A percentile compares a stretch with the other conserved stretches of the same genome.
These are phyloP conservation scores for Cytospora schulzeri DNA, from an alignment of 2,329 filamentous ascomycete species.

Conservation along the genomic window DNA sequence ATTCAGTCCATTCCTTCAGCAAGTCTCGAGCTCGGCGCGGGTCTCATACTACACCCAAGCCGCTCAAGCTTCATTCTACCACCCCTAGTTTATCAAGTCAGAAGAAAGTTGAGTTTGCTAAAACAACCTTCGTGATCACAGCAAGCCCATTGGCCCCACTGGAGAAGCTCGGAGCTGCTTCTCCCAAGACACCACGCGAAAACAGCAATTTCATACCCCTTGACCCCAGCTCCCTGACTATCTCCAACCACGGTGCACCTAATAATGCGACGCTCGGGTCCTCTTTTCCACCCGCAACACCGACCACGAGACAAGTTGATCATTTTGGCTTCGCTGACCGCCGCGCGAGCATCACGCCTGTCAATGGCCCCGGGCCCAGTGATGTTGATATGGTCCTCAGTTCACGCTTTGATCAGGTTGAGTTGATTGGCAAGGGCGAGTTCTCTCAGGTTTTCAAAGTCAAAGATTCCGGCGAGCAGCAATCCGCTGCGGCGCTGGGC, in stretches of 20 bases:
- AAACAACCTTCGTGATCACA: constrained; percentile 52
- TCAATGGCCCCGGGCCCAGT: constrained; percentile 69
- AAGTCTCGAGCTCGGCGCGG: constrained; percentile 39
- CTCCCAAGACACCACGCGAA: constrained; percentile 80
- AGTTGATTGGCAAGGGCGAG: constrained; percentile 81
- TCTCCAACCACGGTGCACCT: constrained; percentile 57
- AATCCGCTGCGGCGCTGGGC: constrained; percentile 43
- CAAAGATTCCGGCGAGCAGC: constrained; percentile 39
- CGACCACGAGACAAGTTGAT: constrained; percentile 66
- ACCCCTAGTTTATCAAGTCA: constrained; percentile 35
- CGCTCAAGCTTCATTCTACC: constrained; percentile 30
- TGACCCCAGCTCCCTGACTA: constrained; percentile 81
- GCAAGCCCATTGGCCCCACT: constrained; percentile 63
- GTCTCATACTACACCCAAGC: constrained; percentile 37
- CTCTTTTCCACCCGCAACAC: constrained; percentile 73
- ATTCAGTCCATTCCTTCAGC: constrained; percentile 43
- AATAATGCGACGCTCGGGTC: constrained; percentile 22
- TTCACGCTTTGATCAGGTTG: constrained; percentile 78
- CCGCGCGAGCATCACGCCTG: constrained; percentile 65
- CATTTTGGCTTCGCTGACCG: constrained; percentile 58
- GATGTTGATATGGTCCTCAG: constrained; percentile 76
- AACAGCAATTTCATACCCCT: constrained; percentile 62
- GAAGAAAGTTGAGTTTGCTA: constrained; percentile 50
- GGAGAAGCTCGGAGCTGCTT: constrained; percentile 50
- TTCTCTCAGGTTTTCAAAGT: constrained; percentile 93